Percentiles rank a stretch among this genome's conserved stretches.
These are phyloP conservation scores for Athelia sp. DNA, from an alignment of 1,284 basidiomycete genomes.

Conservation along the genomic window DNA sequence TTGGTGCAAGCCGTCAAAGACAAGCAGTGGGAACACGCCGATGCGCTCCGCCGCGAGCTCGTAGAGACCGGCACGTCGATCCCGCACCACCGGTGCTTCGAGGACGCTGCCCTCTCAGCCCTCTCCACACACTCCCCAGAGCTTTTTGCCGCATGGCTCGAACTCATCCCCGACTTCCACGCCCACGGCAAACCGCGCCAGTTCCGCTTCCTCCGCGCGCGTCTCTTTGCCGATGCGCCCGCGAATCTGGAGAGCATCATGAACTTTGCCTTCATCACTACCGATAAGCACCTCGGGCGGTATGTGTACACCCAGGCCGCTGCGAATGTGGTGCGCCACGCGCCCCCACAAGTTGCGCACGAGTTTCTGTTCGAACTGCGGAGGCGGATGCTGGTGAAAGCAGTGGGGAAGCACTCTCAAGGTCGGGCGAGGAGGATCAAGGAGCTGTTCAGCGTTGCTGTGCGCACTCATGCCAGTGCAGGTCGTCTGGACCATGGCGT, in stretches of 20 bases:
- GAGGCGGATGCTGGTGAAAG: neutral
- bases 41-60: neutral
- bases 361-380: neutral
- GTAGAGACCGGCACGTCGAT: neutral
- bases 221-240: constrained; percentile 8
- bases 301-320: neutral
- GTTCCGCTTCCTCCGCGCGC: neutral
- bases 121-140: neutral
- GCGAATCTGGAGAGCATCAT: constrained; percentile 19
- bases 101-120: neutral
- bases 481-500: constrained; percentile 13
- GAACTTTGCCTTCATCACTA: constrained; percentile 19
- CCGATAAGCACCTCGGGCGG: constrained; percentile 21
- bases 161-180: neutral
- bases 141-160: neutral
- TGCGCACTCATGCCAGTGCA: constrained; percentile 12
- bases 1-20: neutral
- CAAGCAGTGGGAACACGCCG: neutral
- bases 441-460: constrained; percentile 12
- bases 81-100: neutral
- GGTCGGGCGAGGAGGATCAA: neutral
- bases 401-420: neutral
- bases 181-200: neutral
- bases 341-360: neutral
- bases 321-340: neutral